Conservation (phyloP, 805 yeast genomes). For the Cyberlindnera bimundalis region DNA sequence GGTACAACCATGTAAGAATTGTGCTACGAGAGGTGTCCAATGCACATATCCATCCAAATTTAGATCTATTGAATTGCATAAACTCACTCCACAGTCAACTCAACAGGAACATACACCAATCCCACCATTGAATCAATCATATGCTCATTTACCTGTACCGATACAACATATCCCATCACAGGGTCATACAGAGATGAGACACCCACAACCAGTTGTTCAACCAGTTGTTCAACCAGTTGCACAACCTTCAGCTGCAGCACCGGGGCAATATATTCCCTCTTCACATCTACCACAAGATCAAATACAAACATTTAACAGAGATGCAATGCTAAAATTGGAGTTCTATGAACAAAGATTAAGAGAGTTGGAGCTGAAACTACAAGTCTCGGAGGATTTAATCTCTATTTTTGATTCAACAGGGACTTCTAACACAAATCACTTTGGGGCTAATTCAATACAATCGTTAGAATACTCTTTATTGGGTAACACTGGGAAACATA, state of each 20-base stretch:
- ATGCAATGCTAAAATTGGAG: neutral
- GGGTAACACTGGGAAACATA: neutral
- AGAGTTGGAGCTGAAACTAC: constrained; percentile 22
- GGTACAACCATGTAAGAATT: constrained; percentile 20
- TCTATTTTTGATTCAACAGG: constrained; percentile 25
- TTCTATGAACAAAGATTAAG: constrained; percentile 12
- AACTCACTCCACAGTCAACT: constrained; percentile 1
- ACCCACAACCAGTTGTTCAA: too few species aligned
- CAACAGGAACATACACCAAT: neutral
- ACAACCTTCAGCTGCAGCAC: too few species aligned
- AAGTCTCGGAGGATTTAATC: constrained; percentile 19
- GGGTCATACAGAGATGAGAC: too few species aligned
- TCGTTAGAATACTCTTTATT: constrained; percentile 13
- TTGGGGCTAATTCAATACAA: constrained; percentile 15
- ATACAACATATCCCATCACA: neutral
- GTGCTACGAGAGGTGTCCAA: constrained; percentile 10
- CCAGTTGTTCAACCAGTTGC: too few species aligned
- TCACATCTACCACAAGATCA: too few species aligned
- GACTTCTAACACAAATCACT: constrained; percentile 7
- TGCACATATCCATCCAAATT: constrained; percentile 26
- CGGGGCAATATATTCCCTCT: too few species aligned
- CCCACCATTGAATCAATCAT: neutral
- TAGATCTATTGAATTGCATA: constrained; percentile 22
- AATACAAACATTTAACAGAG: neutral
- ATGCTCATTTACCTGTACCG: neutral